phyloP scores from a whole-genome alignment of 257 asterid genomes.

The Leptodermis oblonga region DNA sequence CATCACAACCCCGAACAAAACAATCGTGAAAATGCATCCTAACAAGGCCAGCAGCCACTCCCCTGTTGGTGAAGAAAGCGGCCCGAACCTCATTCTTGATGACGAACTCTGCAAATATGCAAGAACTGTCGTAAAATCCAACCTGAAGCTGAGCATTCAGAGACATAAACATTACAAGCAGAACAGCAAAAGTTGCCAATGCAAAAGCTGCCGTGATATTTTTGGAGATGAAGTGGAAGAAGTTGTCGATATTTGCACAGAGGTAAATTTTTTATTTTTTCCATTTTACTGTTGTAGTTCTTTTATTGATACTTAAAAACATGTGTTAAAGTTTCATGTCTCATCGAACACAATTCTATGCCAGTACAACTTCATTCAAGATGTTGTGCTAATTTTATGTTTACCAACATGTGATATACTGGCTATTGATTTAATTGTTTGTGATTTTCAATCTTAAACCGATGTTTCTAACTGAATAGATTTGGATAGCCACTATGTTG shows the following conservation, averaged over 20 bases:
- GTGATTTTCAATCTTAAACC: too few species aligned
- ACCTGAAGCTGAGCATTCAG: slow-evolving; percentile 49
- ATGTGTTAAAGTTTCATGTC: too few species aligned
- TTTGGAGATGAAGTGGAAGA: slow-evolving; percentile 79
- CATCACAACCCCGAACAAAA: slow-evolving; percentile 92
- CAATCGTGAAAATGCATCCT: slow-evolving; percentile 89
- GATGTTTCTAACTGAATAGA: too few species aligned
- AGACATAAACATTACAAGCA: slow-evolving; percentile 14
- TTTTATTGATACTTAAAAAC: too few species aligned
- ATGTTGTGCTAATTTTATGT: too few species aligned
- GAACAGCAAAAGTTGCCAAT: slow-evolving; percentile 6
- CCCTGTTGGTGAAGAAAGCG: slow-evolving; percentile 42
- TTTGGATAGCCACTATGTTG: too few species aligned
- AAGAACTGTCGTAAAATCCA: slow-evolving; percentile 50
- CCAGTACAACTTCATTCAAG: too few species aligned
- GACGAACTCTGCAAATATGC: slow-evolving; percentile 47
- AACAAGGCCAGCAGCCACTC: slow-evolving; percentile 74
- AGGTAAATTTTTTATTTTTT: slow-evolving; percentile 34
- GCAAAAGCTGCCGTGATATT: slow-evolving; percentile 8
- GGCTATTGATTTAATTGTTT: too few species aligned
- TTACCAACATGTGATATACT: too few species aligned
- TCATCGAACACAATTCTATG: too few species aligned
- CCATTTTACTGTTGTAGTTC: background rate
- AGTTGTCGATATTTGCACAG: slow-evolving; percentile 75
- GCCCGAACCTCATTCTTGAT: slow-evolving; percentile 52